Conservation (phyloP, 257 asterid genomes). For the Capsicum chinense region DNA sequence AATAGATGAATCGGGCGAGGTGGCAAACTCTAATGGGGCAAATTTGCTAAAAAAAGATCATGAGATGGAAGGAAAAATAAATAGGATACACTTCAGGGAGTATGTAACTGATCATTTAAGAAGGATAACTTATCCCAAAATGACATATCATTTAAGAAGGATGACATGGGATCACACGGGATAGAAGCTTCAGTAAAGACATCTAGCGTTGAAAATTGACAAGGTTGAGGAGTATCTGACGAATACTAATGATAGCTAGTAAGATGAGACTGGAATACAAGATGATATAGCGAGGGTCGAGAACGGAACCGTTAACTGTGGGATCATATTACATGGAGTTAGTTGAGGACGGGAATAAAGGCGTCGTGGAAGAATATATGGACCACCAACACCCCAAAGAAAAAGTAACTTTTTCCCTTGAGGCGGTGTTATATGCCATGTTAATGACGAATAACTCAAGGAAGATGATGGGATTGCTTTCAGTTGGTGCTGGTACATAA, state of each 20-base stretch:
- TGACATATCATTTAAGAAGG: not conserved
- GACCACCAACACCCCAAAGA: not conserved
- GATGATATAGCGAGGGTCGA: not conserved
- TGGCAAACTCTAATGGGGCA: not conserved
- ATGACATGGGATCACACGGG: conserved; percentile 4
- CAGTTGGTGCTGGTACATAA: not conserved
- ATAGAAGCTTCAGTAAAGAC: not conserved
- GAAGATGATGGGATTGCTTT: not conserved
- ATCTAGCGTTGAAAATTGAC: not conserved
- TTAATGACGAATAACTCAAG: not conserved
- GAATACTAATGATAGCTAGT: conserved; percentile 12
- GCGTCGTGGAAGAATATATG: not conserved
- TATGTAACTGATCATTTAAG: conserved; percentile 7
- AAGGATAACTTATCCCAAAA: not conserved
- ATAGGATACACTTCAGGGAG: conserved; percentile 24
- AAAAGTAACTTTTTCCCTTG: not conserved
- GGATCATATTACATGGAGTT: not conserved
- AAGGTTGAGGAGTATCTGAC: not conserved
- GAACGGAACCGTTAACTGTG: not conserved
- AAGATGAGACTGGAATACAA: conserved; percentile 10
- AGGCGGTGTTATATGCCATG: conserved; percentile 8
- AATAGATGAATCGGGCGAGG: not conserved
- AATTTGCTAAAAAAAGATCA: not conserved
- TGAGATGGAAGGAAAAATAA: not conserved
- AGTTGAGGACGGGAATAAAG: not conserved